phyloP scores from a whole-genome alignment of 805 yeast genomes.

The Cyberlindnera maritima region DNA sequence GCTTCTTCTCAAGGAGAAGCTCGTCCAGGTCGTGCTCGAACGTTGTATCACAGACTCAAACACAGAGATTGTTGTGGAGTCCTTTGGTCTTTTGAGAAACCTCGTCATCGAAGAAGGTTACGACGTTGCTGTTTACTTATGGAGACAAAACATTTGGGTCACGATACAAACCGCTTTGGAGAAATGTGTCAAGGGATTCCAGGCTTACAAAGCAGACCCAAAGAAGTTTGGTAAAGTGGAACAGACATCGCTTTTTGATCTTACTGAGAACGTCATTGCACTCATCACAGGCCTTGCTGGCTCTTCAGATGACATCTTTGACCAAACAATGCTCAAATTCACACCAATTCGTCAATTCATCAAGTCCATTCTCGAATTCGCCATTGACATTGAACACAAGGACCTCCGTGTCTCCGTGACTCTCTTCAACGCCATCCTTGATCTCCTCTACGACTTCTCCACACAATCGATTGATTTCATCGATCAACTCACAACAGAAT shows the following conservation, averaged over 20 bases:
- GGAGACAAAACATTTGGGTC: slow-evolving; percentile 79
- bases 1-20: slow-evolving; percentile 64
- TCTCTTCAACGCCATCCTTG: slow-evolving; percentile 51
- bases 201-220: slow-evolving; percentile 32
- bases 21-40: slow-evolving; percentile 61
- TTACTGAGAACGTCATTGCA: slow-evolving; percentile 70
- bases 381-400: slow-evolving; percentile 26
- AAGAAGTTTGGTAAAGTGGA: slow-evolving; percentile 36
- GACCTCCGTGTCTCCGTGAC: slow-evolving; percentile 35
- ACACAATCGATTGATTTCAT: slow-evolving; percentile 57
- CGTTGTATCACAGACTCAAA: slow-evolving; percentile 63
- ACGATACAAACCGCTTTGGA: slow-evolving; percentile 49
- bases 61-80: slow-evolving; percentile 75
- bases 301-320: slow-evolving; percentile 60
- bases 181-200: slow-evolving; percentile 49
- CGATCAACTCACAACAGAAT: slow-evolving; percentile 16
- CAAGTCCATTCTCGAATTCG: slow-evolving; percentile 29
- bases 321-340: slow-evolving; percentile 32
- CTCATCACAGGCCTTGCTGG: slow-evolving; percentile 64
- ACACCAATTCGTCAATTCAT: slow-evolving; percentile 28
- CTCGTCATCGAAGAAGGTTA: slow-evolving; percentile 85
- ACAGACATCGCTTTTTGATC: slow-evolving; percentile 54
- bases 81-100: slow-evolving; percentile 79
- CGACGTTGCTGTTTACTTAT: slow-evolving; percentile 67
- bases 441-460: slow-evolving; percentile 57